phyloP scores from a whole-genome alignment of 2,329 filamentous ascomycete species.

The Phaeosphaeriaceae sp. region DNA sequence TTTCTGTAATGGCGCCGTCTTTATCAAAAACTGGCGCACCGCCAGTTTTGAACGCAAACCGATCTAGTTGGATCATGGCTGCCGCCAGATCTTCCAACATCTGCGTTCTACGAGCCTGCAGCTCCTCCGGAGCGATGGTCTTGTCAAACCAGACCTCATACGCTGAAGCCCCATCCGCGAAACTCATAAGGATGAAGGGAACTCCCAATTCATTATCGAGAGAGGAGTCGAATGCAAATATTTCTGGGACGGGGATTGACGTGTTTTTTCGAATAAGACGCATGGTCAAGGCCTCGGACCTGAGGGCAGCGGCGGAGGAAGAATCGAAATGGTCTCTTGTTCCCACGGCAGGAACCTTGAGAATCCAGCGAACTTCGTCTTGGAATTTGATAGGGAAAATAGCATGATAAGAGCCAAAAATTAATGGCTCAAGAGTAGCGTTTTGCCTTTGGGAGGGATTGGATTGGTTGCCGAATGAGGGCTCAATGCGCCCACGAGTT shows the following conservation, averaged over 20 bases:
- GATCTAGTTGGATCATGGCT: constrained; percentile 4
- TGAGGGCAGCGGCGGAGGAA: neutral
- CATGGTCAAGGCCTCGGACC: constrained; percentile 7
- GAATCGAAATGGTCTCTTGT: constrained; percentile 3
- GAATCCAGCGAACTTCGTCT: neutral
- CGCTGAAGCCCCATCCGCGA: constrained; percentile 1
- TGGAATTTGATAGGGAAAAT: neutral
- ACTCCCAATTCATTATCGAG: constrained; percentile 17
- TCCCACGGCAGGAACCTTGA: constrained; percentile 7
- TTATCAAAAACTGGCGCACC: constrained; percentile 4
- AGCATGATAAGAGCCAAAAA: neutral
- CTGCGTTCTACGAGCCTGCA: constrained; percentile 5
- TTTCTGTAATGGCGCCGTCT: neutral
- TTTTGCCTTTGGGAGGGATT: neutral
- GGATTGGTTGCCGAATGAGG: neutral
- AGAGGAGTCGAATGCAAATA: constrained; percentile 15
- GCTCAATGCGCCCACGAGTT: neutral
- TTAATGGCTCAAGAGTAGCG: neutral
- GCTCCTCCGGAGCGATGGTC: neutral
- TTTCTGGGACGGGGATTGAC: constrained; percentile 11
- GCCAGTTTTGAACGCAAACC: constrained; percentile 9
- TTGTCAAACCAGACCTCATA: constrained; percentile 16
- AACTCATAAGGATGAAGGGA: constrained; percentile 21
- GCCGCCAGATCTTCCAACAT: constrained; percentile 12
- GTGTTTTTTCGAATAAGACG: constrained; percentile 2